These are phyloP conservation scores for Plectosphaerella cucumerina DNA, from an alignment of 2,329 filamentous ascomycete species.

Conservation along the genomic window DNA sequence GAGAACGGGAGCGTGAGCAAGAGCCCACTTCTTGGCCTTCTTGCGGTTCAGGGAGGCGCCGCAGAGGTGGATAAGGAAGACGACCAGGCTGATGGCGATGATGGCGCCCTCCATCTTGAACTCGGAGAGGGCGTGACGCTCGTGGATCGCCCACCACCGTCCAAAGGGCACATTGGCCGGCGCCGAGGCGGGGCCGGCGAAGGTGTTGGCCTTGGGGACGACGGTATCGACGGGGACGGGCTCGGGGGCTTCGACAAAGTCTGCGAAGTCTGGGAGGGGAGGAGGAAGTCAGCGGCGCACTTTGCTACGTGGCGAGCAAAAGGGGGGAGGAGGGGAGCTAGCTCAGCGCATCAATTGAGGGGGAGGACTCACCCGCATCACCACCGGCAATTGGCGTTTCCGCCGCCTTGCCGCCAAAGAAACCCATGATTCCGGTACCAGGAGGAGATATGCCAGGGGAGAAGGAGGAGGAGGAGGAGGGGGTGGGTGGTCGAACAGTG, in stretches of 20 bases:
- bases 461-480: not conserved
- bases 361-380: slow-evolving; percentile 57
- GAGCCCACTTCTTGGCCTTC: slow-evolving; percentile 78
- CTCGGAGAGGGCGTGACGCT: slow-evolving; percentile 77
- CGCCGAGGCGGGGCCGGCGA: slow-evolving; percentile 36
- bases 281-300: slow-evolving; percentile 17
- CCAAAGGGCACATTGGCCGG: slow-evolving; percentile 66
- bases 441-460: not conserved
- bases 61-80: slow-evolving; percentile 76
- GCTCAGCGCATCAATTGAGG: slow-evolving; percentile 5
- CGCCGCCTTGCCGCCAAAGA: slow-evolving; percentile 63
- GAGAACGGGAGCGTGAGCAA: slow-evolving; percentile 67
- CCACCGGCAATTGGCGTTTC: slow-evolving; percentile 43
- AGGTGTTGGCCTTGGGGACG: slow-evolving; percentile 42
- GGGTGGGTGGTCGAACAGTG: not conserved
- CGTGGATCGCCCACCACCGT: slow-evolving; percentile 95
- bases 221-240: slow-evolving; percentile 52
- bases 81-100: slow-evolving; percentile 66
- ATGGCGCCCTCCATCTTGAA: slow-evolving; percentile 87
- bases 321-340: slow-evolving; percentile 4
- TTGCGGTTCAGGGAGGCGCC: slow-evolving; percentile 75
- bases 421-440: slow-evolving; percentile 36
- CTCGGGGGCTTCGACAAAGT: slow-evolving; percentile 78
- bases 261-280: slow-evolving; percentile 72
- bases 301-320: slow-evolving; percentile 9